Conservation (phyloP, 768 basidiomycete genomes). For the Termitomyces titanicus region DNA sequence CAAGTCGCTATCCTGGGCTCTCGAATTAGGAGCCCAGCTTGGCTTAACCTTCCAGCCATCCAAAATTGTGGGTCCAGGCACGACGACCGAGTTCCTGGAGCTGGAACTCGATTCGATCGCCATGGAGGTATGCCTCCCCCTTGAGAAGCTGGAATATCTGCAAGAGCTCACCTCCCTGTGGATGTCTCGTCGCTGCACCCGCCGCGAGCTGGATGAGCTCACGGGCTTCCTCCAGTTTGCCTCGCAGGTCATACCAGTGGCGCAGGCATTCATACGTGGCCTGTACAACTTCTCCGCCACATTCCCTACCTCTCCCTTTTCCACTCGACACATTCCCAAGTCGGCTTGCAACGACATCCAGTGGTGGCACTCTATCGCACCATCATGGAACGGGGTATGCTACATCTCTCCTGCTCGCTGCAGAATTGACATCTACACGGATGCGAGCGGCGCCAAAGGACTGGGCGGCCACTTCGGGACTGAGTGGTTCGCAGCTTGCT, state of each 20-base stretch:
- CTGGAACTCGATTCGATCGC: neutral
- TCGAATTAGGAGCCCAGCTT: neutral
- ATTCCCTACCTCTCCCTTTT: neutral
- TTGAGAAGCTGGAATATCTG: neutral
- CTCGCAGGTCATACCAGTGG: neutral
- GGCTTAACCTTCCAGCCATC: neutral
- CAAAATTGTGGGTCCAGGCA: neutral
- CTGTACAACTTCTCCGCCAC: neutral
- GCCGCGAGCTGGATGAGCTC: neutral
- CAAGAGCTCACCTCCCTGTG: neutral
- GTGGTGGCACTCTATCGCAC: neutral
- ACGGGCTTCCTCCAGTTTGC: neutral
- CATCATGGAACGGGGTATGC: neutral
- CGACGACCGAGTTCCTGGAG: neutral
- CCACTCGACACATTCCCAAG: neutral
- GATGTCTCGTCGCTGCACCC: too few species aligned
- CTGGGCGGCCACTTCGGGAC: too few species aligned
- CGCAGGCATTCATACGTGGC: neutral
- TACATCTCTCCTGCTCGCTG: neutral
- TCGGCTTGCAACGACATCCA: neutral
- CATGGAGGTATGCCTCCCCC: neutral
- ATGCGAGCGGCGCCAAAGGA: too few species aligned
- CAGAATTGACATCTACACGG: too few species aligned
- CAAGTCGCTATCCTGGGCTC: neutral
- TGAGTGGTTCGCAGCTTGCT: too few species aligned